These are phyloP conservation scores for Dioscorea dumetorum DNA, from an alignment of 106 monocot species.

Conservation along the genomic window DNA sequence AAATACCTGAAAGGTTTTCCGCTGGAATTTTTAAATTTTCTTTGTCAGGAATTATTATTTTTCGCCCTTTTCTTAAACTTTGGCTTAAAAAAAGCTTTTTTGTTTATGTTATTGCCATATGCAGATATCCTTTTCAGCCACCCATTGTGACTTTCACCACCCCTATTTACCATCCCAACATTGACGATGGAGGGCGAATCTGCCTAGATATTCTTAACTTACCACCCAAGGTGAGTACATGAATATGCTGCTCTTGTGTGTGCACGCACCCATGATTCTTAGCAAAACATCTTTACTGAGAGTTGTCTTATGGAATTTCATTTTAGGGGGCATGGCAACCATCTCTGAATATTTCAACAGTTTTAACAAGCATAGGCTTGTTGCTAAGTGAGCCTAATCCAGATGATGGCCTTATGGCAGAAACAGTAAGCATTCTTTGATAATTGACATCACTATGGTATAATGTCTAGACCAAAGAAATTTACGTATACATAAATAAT, in stretches of 20 bases:
- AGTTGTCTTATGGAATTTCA: background rate
- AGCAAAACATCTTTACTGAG: background rate
- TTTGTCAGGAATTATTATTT: slow-evolving; percentile 4
- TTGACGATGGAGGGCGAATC: slow-evolving; percentile 91
- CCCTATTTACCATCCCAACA: slow-evolving; percentile 97
- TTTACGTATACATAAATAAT: background rate
- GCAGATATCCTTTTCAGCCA: slow-evolving; percentile 91
- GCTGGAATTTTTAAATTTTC: background rate
- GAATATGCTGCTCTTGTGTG: background rate
- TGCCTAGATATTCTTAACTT: slow-evolving; percentile 98
- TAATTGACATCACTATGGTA: background rate
- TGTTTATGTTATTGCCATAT: background rate
- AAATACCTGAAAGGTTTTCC: slow-evolving; percentile 82
- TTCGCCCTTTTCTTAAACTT: background rate
- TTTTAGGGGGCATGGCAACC: slow-evolving; percentile 82
- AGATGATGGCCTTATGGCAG: slow-evolving; percentile 95
- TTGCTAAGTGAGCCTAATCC: slow-evolving; percentile 90
- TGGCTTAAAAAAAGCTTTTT: background rate
- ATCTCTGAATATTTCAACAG: slow-evolving; percentile 84
- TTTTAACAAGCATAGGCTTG: slow-evolving; percentile 77
- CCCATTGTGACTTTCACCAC: slow-evolving; percentile 85
- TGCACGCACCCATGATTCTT: background rate
- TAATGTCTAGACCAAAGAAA: background rate
- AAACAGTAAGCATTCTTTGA: slow-evolving; percentile 53
- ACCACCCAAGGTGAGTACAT: slow-evolving; percentile 74